Base-by-base conservation (phyloP, 306 rosid genomes). In the Quercus aquifolioides region DNA sequence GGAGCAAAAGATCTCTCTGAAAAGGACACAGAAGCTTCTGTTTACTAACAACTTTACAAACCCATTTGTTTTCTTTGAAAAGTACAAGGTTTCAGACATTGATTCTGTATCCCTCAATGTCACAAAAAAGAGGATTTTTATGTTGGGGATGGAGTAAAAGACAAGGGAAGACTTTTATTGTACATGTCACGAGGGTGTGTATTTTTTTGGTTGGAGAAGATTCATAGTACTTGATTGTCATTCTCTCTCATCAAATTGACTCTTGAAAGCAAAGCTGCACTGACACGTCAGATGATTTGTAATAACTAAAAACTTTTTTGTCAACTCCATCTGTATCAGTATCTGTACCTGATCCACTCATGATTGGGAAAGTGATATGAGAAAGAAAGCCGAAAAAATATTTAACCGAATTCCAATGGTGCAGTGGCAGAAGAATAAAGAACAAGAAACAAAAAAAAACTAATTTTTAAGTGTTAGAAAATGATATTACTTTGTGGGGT, bases 261-360 rank as follows among this genome's bases (percentile, higher is more conserved):
- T 55, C 46, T 41, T 41, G 46, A 41, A 8, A 41, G 46, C 67
- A 67, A 67, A 69, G 75, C 12, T 25, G 56, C 64, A 15, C 19
- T 64, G 74, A 26, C 78, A 77, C 74, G 78, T 82, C 81, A 55
- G 56, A 8, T 18, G 38, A 35, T 75, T 67, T 49, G 31, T 3
- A 38, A 26, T 46, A 23, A 38, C 76, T 18, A 64, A 72, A 51
- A 18, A 33, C 15, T 43, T 17, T 77, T n/a, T 68, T 59, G 77
- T 59, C 74, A 71, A 73, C 80, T 25, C 55, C 76, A 80, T 78
- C 87, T 75, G 81, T 26, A 77, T 85, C 88, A 77, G 85, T 67
- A 52, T 80, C 64, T 54, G 68, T 67, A 52, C 74, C 55, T 54
- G 68, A 31, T 75, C 71, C 79, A 74, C 38, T 69, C 26, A 58